A percentile compares a stretch with the other conserved stretches of the same genome.
These are phyloP conservation scores for Talaromyces albobiverticillius DNA, from an alignment of 2,329 filamentous ascomycete genomes.

Conservation along the genomic window DNA sequence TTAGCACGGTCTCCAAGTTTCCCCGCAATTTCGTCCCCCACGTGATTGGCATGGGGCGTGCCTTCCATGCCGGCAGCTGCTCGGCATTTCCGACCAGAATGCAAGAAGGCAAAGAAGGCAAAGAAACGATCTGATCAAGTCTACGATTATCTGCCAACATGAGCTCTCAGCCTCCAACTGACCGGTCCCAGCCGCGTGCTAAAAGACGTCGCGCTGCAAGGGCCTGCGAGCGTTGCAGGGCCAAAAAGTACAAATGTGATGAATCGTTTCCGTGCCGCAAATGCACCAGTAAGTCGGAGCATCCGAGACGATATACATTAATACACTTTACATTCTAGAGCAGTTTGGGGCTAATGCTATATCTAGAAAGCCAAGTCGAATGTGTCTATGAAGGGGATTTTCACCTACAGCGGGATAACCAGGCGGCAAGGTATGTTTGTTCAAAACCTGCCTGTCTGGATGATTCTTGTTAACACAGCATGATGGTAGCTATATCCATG, in stretches of 20 bases:
- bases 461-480: slow-evolving; percentile 2
- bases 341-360: slow-evolving; percentile 10
- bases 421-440: slow-evolving; percentile 25
- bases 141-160: no score
- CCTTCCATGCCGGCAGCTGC: no score
- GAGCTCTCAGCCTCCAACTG: not conserved
- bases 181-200: slow-evolving; percentile 9
- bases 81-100: no score
- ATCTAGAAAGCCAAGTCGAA: slow-evolving; percentile 29
- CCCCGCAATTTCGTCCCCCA: not conserved
- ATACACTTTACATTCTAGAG: slow-evolving; percentile 13
- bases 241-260: slow-evolving; percentile 51
- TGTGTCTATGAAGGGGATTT: slow-evolving; percentile 36
- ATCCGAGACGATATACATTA: slow-evolving; percentile 7
- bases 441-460: not conserved
- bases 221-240: slow-evolving; percentile 47
- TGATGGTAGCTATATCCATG: slow-evolving; percentile 29
- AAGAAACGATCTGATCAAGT: no score
- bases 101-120: no score
- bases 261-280: slow-evolving; percentile 45
- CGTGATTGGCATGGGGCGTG: not conserved
- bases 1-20: not conserved
- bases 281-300: slow-evolving; percentile 37
- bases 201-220: slow-evolving; percentile 44
- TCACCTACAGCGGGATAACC: slow-evolving; percentile 27